These are phyloP conservation scores for Debaryomyces tyrocola DNA, from an alignment of 805 yeast genomes.

Conservation along the genomic window DNA sequence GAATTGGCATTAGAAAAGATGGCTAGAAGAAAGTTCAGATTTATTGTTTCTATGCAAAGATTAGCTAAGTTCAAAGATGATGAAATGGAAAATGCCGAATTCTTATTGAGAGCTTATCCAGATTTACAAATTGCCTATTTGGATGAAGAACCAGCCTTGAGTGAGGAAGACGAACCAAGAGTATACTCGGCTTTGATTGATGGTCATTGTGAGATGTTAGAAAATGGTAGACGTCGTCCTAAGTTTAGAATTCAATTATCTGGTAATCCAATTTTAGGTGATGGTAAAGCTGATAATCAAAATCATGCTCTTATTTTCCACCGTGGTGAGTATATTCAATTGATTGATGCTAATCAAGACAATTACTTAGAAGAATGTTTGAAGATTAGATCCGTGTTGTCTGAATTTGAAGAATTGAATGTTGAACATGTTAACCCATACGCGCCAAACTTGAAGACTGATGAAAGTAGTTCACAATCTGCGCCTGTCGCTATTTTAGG, in stretches of 20 bases:
- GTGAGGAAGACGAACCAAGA: constrained; percentile 41
- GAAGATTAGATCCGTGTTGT: constrained; percentile 70
- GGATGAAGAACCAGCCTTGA: constrained; percentile 49
- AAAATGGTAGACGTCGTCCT: constrained; percentile 59
- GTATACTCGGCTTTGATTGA: constrained; percentile 71
- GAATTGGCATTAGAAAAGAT: constrained; percentile 88
- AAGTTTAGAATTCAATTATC: constrained; percentile 65
- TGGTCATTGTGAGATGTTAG: constrained; percentile 62
- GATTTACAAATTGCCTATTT: constrained; percentile 64
- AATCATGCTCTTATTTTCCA: constrained; percentile 72
- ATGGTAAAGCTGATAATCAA: constrained; percentile 84
- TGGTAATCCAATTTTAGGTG: constrained; percentile 82
- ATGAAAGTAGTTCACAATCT: constrained; percentile 42
- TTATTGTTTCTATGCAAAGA: constrained; percentile 67
- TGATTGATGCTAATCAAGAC: constrained; percentile 84
- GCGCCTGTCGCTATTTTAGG: constrained; percentile 81
- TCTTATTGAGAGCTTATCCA: constrained; percentile 63
- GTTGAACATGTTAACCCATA: constrained; percentile 76
- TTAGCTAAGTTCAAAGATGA: constrained; percentile 52
- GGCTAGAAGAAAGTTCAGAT: constrained; percentile 63
- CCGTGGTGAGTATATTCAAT: constrained; percentile 78
- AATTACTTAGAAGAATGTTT: constrained; percentile 80
- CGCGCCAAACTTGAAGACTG: constrained; percentile 66
- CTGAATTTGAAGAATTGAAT: constrained; percentile 68
- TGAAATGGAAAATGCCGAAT: constrained; percentile 59